These are phyloP conservation scores for Aureobasidium sp. DNA, from an alignment of 2,329 filamentous ascomycete genomes.

Conservation along the genomic window DNA sequence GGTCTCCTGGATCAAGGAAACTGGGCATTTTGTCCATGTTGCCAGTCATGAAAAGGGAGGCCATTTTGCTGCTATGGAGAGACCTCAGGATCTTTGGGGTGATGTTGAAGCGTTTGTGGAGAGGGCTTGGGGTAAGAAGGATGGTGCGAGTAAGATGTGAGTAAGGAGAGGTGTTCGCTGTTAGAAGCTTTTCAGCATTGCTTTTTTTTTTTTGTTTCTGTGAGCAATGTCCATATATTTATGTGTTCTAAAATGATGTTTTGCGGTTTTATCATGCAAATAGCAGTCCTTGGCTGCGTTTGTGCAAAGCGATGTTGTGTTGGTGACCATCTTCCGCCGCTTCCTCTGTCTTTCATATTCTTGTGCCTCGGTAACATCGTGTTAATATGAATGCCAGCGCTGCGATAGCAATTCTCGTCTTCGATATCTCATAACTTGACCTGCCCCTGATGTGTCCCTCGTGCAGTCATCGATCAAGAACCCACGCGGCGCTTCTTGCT, in stretches of 20 bases:
- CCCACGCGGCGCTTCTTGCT: conserved; percentile 4
- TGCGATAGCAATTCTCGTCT: background rate
- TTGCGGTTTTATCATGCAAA: background rate
- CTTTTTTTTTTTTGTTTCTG: background rate
- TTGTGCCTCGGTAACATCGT: background rate
- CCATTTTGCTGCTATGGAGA: conserved; percentile 35
- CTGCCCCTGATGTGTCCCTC: background rate
- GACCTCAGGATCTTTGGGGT: conserved; percentile 26
- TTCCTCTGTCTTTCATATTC: background rate
- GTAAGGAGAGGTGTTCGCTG: background rate
- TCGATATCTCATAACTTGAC: background rate
- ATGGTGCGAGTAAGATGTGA: background rate
- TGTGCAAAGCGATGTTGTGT: background rate
- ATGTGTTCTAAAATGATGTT: background rate
- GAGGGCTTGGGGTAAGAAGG: conserved; percentile 13
- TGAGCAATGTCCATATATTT: background rate
- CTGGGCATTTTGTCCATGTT: conserved; percentile 35
- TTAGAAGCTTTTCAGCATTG: no score
- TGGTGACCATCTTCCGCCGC: background rate
- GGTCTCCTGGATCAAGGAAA: conserved; percentile 31
- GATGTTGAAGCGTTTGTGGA: conserved; percentile 30
- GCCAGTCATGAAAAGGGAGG: conserved; percentile 33
- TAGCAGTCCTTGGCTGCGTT: background rate
- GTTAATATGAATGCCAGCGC: background rate
- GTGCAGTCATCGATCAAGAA: background rate